Evolutionary conservation across 2,329 filamentous ascomycete genomes (phyloP).

Genomic region (Beauveria rudraprayagi): DNA sequence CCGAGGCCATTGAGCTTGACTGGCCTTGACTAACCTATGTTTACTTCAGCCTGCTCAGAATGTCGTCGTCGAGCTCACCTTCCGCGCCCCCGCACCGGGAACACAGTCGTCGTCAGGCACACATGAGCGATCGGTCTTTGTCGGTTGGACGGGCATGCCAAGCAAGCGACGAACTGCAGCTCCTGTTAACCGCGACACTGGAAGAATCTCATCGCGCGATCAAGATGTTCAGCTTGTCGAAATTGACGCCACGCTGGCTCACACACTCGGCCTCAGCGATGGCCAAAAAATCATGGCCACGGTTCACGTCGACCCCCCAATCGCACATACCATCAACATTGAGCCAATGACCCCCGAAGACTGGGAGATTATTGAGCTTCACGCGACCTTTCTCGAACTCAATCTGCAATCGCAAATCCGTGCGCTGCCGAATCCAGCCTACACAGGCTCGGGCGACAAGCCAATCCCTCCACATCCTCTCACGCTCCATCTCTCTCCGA

Average conservation of each 20-base stretch:
- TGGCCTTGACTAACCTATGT: slow-evolving; percentile 15
- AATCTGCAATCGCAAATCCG: slow-evolving; percentile 91
- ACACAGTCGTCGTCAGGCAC: slow-evolving; percentile 37
- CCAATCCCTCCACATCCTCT: slow-evolving; percentile 63
- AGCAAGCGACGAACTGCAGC: slow-evolving; percentile 76
- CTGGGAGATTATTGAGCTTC: slow-evolving; percentile 98
- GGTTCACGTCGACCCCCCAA: slow-evolving; percentile 81
- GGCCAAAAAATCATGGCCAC: slow-evolving; percentile 66
- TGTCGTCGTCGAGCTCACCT: slow-evolving; percentile 88
- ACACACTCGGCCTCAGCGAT: slow-evolving; percentile 67
- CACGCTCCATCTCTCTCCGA: slow-evolving; percentile 88
- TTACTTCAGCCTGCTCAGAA: slow-evolving; percentile 74
- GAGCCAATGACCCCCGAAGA: slow-evolving; percentile 92
- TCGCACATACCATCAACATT: slow-evolving; percentile 92
- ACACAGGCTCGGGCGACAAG: slow-evolving; percentile 42
- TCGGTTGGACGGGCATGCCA: slow-evolving; percentile 97
- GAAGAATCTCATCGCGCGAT: slow-evolving; percentile 53
- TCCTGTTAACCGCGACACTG: slow-evolving; percentile 63
- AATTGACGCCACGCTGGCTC: slow-evolving; percentile 77
- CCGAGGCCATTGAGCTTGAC: not conserved
- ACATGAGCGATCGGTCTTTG: slow-evolving; percentile 64
- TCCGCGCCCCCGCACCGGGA: slow-evolving; percentile 43
- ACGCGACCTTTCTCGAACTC: slow-evolving; percentile 89
- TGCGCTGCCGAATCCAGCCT: slow-evolving; percentile 79
- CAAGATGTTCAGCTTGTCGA: slow-evolving; percentile 74